These are phyloP conservation scores for Flaveria sonorensis DNA, from an alignment of 129 eudicot species.

Conservation along the genomic window DNA sequence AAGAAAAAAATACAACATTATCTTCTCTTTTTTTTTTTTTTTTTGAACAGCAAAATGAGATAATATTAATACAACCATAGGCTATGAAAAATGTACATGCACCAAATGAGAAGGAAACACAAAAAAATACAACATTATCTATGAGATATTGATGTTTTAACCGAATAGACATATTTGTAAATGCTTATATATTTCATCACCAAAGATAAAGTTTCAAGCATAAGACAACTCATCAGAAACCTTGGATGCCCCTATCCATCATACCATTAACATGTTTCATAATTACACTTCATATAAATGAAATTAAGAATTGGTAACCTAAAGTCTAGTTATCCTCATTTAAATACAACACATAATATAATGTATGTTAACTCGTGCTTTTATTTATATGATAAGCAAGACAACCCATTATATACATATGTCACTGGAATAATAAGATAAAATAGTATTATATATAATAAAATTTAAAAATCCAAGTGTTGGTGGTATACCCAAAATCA, in stretches of 20 bases:
- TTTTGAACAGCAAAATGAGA: too few relatives aligned
- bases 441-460: background rate
- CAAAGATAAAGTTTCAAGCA: too few relatives aligned
- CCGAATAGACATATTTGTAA: too few relatives aligned
- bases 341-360: background rate
- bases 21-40: too few relatives aligned
- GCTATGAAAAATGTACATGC: too few relatives aligned
- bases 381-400: background rate
- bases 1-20: too few relatives aligned
- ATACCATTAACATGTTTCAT: background rate
- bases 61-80: too few relatives aligned
- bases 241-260: background rate
- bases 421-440: background rate
- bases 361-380: background rate
- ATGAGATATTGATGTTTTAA: too few relatives aligned
- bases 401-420: background rate
- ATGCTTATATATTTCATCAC: too few relatives aligned
- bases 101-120: too few relatives aligned
- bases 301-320: too few relatives aligned
- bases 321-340: background rate
- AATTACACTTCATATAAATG: background rate
- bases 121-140: too few relatives aligned
- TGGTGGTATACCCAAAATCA: conserved; percentile 39
- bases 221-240: background rate
- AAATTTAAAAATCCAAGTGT: background rate